Evolutionary conservation across 1,139 yeast genomes (phyloP), one percentile per base, ranked within the genome.

Genomic region (Blastobotrys buckinghamii): DNA sequence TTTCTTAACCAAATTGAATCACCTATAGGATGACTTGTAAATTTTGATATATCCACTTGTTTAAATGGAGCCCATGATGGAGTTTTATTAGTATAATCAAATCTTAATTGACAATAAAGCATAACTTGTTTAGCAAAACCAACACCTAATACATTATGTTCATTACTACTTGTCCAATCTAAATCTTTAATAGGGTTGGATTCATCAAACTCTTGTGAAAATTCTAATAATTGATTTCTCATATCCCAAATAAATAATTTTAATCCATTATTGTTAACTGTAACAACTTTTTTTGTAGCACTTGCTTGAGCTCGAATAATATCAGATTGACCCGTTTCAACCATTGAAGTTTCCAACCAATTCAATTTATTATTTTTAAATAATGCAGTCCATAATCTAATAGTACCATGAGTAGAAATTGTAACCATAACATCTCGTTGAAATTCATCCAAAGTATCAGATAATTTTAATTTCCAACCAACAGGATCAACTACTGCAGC

Each of bases 1-100:
- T 82, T 80, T 49, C 77, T 75, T 51, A 90, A 70, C 97, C 97
- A 90, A 9, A 85, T 74, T 35, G 94, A 84, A 63, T 90, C 97
- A 5, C 96, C 96, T 54, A 90, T 88, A 19, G 72, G 74, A 64
- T 89, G 96, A 0, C 84, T 72, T 0, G 97, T 88, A 60, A 76
- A 84, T 41, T 75, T 74, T 1, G 81, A 74, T 2, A 90, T 78
- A 59, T 84, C 90, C 40, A 89, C 77, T 50, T 77, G 77, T 58
- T 87, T 83, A 53, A 90, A 78, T 0, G 86, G 81, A 0, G 85
- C 78, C 74, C 85, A 90, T 0, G 92, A 75, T 1, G 96, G 92
- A 0, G 81, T 75, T 27, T 75, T 73, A 59, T 87, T 86, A 6
- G 96, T 88, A 62, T 90, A 90, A 60, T 90, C 97, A 63, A 84